Percentiles rank a stretch among this genome's conserved stretches.
Evolutionary conservation across 371 early-diverging fungal genomes (phyloP).

Genomic region (Rhizopus sp.): DNA sequence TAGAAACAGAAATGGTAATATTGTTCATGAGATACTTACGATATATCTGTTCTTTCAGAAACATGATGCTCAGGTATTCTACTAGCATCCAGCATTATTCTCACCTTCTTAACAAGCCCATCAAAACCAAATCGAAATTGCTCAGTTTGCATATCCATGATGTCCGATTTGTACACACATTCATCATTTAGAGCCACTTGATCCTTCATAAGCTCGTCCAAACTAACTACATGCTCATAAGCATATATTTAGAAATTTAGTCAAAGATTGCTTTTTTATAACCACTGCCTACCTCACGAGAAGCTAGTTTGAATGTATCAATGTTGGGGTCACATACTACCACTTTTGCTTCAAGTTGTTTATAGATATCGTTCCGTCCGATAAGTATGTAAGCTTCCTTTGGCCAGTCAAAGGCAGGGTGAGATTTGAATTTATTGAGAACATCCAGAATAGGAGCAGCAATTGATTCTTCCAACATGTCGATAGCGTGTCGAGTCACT

Average conservation of each 20-base stretch:
- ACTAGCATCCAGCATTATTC: slow-evolving; percentile 56
- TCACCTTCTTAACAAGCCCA: slow-evolving; percentile 64
- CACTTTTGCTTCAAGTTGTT: slow-evolving; percentile 33
- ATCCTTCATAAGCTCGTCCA: slow-evolving; percentile 12
- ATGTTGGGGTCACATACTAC: slow-evolving; percentile 18
- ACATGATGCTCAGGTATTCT: slow-evolving; percentile 42
- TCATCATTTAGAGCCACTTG: slow-evolving; percentile 5
- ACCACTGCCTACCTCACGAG: slow-evolving; percentile 9
- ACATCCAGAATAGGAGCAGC: slow-evolving; percentile 48
- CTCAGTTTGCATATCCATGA: slow-evolving; percentile 29
- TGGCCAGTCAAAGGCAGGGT: slow-evolving; percentile 47
- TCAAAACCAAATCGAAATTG: slow-evolving; percentile 65
- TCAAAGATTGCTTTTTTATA: neutral
- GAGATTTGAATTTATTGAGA: slow-evolving; percentile 37
- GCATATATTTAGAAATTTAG: neutral
- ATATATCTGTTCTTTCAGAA: slow-evolving; percentile 33
- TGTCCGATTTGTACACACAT: slow-evolving; percentile 24
- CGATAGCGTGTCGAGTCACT: slow-evolving; percentile 38
- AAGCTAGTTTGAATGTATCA: slow-evolving; percentile 16
- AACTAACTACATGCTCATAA: slow-evolving; percentile 7
- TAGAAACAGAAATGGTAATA: neutral
- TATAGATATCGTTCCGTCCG: slow-evolving; percentile 66
- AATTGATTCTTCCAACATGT: slow-evolving; percentile 45
- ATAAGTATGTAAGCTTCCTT: slow-evolving; percentile 48
- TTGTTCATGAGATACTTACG: slow-evolving; percentile 23